These are phyloP conservation scores for Trichoderma erinaceum DNA, from an alignment of 495 filamentous ascomycete species.

Conservation along the genomic window DNA sequence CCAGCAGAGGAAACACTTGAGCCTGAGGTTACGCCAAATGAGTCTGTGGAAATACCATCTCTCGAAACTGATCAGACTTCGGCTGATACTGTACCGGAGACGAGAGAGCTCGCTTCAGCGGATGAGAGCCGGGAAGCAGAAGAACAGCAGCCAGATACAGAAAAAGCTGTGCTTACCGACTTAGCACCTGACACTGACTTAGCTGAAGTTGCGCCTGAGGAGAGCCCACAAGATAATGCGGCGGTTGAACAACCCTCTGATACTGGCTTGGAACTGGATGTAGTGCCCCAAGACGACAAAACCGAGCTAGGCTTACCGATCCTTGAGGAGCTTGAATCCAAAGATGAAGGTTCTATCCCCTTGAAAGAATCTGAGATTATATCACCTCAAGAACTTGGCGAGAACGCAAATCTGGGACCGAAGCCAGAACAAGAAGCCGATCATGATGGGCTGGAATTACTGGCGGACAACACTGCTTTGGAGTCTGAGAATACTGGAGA, in stretches of 20 bases:
- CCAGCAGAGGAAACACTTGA: not conserved
- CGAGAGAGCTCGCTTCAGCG: not conserved
- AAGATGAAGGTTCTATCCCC: not conserved
- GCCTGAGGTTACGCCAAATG: not conserved
- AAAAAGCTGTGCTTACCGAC: not conserved
- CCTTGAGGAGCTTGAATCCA: conserved; percentile 15
- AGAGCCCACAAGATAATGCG: not conserved
- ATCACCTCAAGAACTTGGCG: not conserved
- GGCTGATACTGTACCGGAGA: not conserved
- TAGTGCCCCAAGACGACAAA: not conserved
- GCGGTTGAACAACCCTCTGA: not conserved
- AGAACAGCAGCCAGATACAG: not conserved
- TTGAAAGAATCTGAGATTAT: not conserved
- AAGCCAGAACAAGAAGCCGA: not conserved
- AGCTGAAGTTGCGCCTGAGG: conserved; percentile 16
- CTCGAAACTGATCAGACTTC: not conserved
- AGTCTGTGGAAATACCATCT: not conserved
- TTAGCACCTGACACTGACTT: not conserved
- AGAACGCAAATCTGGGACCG: not conserved
- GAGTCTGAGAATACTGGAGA: not conserved
- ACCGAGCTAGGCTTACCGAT: not conserved
- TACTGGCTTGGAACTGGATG: not conserved
- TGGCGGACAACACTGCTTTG: not conserved
- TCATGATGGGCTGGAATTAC: not conserved
- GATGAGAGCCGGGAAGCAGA: not conserved